Conservation (phyloP, 495 filamentous ascomycete species). For the Tuber aestivum region DNA sequence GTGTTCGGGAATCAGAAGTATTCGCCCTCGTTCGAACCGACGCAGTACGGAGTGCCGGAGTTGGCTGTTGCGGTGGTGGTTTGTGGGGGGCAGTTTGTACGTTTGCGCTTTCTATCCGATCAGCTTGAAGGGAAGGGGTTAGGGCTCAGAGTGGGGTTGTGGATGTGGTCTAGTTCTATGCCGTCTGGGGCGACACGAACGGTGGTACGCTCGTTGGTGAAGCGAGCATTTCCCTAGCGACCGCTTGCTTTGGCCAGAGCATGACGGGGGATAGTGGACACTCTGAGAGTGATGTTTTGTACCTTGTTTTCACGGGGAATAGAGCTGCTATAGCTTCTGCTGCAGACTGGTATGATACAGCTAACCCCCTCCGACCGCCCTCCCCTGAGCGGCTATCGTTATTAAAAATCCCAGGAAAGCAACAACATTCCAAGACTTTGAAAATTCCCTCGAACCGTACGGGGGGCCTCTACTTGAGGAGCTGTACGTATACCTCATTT, state of each 20-base stretch:
- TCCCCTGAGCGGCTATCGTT: not conserved
- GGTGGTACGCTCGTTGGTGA: constrained; percentile 54
- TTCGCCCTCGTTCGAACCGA: constrained; percentile 50
- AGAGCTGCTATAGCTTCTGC: constrained; percentile 50
- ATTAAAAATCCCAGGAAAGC: constrained; percentile 21
- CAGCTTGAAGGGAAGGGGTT: not conserved
- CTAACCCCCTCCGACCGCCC: constrained; percentile 11
- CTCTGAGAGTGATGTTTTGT: constrained; percentile 51
- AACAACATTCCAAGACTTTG: constrained; percentile 14
- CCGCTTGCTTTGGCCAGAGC: constrained; percentile 50
- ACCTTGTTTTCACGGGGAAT: constrained; percentile 52
- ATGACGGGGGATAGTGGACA: constrained; percentile 53
- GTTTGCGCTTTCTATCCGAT: constrained; percentile 12
- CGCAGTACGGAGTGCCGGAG: constrained; percentile 52
- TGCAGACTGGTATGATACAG: constrained; percentile 51
- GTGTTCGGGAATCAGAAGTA: constrained; percentile 58
- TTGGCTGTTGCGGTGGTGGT: constrained; percentile 61
- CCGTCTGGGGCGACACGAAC: constrained; percentile 64
- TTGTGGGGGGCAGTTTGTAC: constrained; percentile 53
- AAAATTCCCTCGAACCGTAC: constrained; percentile 13
- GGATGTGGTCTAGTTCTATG: constrained; percentile 49
- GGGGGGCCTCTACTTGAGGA: constrained; percentile 16
- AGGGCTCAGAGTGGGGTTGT: not conserved
- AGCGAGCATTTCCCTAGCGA: constrained; percentile 54
- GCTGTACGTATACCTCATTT: constrained; percentile 1